Evolutionary conservation across 1,139 yeast species (phyloP).

Genomic region (Geotrichum bryndzae): DNA sequence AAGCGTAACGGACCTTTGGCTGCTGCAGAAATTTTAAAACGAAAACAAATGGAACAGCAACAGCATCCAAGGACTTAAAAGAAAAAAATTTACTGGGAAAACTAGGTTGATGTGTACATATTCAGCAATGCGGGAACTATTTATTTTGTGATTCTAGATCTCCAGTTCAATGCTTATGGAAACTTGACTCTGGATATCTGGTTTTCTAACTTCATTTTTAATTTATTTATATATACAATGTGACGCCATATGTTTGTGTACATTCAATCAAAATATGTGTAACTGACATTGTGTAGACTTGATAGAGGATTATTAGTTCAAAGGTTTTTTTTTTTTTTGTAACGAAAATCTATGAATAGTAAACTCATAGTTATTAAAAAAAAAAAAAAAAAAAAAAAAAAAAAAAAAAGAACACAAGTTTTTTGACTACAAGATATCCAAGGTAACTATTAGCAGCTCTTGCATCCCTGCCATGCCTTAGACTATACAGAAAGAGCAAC

Average conservation of each 20-base stretch:
- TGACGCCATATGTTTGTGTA: no score
- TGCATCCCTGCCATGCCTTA: no score
- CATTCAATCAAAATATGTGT: no score
- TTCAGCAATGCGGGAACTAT: neutral
- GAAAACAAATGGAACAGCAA: conserved; percentile 1
- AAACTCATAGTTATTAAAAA: no score
- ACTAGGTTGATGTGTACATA: neutral
- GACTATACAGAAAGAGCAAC: no score
- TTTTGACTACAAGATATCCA: no score
- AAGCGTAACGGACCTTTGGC: conserved; percentile 12
- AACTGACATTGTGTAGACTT: no score
- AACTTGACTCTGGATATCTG: neutral
- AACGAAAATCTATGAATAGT: neutral
- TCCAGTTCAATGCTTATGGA: neutral
- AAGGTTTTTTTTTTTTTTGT: neutral
- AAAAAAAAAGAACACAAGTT: no score
- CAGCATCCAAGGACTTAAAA: neutral
- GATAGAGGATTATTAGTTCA: neutral
- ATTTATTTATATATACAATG: neutral
- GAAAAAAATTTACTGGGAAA: neutral
- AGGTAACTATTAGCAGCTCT: no score
- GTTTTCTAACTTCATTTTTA: neutral
- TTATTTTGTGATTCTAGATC: neutral
- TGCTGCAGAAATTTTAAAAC: conserved; percentile 11
- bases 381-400: no score